Base-by-base conservation (phyloP, 176 grass and related monocot species). In the Typha latifolia region DNA sequence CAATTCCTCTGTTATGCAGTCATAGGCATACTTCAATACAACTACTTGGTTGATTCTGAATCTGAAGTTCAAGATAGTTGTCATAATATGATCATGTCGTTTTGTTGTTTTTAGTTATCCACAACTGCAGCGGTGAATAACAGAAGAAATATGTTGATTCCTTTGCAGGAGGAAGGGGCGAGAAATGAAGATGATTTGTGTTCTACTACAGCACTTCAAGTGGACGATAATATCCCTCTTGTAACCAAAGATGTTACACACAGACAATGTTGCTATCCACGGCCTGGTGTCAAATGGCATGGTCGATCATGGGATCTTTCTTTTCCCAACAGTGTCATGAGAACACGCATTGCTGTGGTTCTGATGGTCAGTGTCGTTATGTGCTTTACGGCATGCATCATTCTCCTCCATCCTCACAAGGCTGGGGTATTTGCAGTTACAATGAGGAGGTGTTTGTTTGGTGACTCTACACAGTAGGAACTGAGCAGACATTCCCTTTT, bases 301-400 rank as follows among this genome's bases (percentile, higher is more conserved):
- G 64, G 63, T 20, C 83, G 51, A 6, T 74, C 69, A 10, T 72
- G 62, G 49, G 48, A 72, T 47, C 32, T 65, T 51, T 49, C 47
- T 26, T 81, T 81, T 31, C 82, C 86, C 23, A 59, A 66, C 26
- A 83, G 81, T 72, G 62, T 62, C 12, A 81, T 66, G 19, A 93
- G 74, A 69, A 80, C 63, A 14, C 75, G 79, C 13, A 48, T 87
- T 67, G 64, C 69, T n/a, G 50, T 68, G 12, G 73, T 84, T 32
- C 32, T 85, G 47, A 26, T 75, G 20, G 68, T 90, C 64, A 64
- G 76, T 71, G 84, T 83, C 69, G 67, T 99, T n/a, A 49, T 87
- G 61, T 99, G 95, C 71, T 80, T 99, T 22, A 64, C 81, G 20
- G 86, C 89, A 5, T 99, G 89, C 68, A 66, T 83, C 70, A 86